These are phyloP conservation scores for Colletotrichum melonis DNA, from an alignment of 2,329 filamentous ascomycete genomes.

Conservation along the genomic window DNA sequence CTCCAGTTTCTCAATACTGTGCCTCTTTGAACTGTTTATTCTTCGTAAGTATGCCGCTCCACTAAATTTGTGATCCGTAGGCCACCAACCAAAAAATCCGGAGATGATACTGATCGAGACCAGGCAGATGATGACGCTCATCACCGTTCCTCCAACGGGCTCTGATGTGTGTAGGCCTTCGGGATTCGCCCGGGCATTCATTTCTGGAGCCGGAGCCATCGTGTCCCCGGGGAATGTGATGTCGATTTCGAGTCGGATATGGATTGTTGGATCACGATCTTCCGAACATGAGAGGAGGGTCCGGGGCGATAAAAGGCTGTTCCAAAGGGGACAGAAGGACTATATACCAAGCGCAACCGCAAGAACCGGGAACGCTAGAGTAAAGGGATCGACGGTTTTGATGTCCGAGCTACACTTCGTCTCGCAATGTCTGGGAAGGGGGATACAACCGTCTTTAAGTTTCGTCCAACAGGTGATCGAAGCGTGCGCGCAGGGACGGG, in stretches of 20 bases:
- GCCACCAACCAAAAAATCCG: slow-evolving; percentile 48
- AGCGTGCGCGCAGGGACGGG: slow-evolving; percentile 29
- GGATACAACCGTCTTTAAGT: slow-evolving; percentile 28
- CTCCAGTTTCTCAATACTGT: slow-evolving; percentile 52
- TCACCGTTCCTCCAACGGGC: slow-evolving; percentile 48
- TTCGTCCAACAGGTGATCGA: slow-evolving; percentile 34
- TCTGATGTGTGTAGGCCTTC: slow-evolving; percentile 36
- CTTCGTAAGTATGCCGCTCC: slow-evolving; percentile 9
- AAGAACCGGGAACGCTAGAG: slow-evolving; percentile 15
- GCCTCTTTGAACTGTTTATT: slow-evolving; percentile 49
- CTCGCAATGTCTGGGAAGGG: slow-evolving; percentile 30
- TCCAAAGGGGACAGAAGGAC: slow-evolving; percentile 17
- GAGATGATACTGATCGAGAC: slow-evolving; percentile 48
- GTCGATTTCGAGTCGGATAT: not conserved
- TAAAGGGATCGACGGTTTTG: slow-evolving; percentile 21
- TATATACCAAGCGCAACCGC: slow-evolving; percentile 27
- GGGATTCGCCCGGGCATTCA: slow-evolving; percentile 1
- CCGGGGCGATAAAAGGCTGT: not conserved
- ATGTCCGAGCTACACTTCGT: slow-evolving; percentile 32
- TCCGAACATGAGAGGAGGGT: not conserved
- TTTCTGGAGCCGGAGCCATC: slow-evolving; percentile 28
- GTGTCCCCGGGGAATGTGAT: not conserved
- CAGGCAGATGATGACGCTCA: slow-evolving; percentile 50
- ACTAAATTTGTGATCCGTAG: not conserved
- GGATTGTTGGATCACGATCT: slow-evolving; percentile 18